A percentile compares a stretch with the other conserved stretches of the same genome.
These are phyloP conservation scores for Umbelopsis sp. DNA, from an alignment of 192 early-diverging fungal genomes.

Conservation along the genomic window DNA sequence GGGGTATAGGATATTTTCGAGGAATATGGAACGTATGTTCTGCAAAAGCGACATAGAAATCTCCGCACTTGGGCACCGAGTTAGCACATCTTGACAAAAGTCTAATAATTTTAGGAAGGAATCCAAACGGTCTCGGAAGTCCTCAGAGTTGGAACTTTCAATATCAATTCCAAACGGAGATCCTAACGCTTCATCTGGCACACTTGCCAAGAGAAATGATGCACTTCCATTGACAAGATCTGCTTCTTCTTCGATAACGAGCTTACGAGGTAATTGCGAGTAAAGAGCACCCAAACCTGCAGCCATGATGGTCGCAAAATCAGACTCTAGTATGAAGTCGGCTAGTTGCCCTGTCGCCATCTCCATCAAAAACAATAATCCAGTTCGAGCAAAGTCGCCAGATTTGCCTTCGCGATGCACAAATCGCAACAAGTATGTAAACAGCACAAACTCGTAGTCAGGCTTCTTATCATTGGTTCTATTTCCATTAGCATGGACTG, in stretches of 20 bases:
- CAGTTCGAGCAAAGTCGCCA: constrained; percentile 86
- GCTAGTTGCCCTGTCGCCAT: constrained; percentile 76
- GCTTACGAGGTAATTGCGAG: constrained; percentile 83
- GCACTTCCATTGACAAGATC: constrained; percentile 29
- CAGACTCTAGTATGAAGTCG: constrained; percentile 79
- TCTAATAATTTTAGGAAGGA: constrained; percentile 67
- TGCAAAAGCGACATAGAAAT: constrained; percentile 62
- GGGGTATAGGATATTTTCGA: constrained; percentile 87
- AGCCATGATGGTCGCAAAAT: constrained; percentile 81
- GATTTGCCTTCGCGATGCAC: constrained; percentile 87
- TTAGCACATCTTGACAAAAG: constrained; percentile 75
- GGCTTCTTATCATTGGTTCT: constrained; percentile 33
- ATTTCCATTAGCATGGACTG: neutral
- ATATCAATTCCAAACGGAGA: constrained; percentile 48
- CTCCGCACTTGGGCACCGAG: constrained; percentile 67
- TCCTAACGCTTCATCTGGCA: constrained; percentile 31
- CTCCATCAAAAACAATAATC: constrained; percentile 84
- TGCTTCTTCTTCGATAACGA: constrained; percentile 59
- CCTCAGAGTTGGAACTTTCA: constrained; percentile 57
- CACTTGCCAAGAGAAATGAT: constrained; percentile 39
- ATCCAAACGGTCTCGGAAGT: constrained; percentile 71
- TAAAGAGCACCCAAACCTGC: constrained; percentile 89
- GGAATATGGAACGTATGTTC: constrained; percentile 75
- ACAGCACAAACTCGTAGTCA: constrained; percentile 83
- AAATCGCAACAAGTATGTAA: constrained; percentile 86